Conservation (phyloP, 2,329 filamentous ascomycete genomes). For the Penicillium expansum region DNA sequence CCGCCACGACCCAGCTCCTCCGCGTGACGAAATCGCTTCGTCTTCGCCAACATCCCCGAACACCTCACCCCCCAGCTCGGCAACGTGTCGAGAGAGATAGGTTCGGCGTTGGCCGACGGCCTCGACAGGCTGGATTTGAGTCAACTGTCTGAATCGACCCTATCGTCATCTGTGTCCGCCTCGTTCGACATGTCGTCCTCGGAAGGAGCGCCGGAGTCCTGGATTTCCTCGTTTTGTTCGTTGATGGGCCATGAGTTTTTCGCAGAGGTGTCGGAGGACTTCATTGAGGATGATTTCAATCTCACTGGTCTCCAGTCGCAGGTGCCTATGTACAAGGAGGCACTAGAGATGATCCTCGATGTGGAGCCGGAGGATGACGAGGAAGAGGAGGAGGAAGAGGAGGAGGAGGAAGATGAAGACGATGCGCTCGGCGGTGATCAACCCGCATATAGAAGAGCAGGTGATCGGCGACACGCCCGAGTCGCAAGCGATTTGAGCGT, state of each 20-base stretch:
- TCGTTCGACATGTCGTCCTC: slow-evolving; percentile 47
- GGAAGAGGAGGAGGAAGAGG: slow-evolving; percentile 63
- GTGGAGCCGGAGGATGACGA: slow-evolving; percentile 90
- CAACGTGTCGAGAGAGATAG: slow-evolving; percentile 48
- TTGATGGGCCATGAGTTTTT: slow-evolving; percentile 98
- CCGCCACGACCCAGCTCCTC: slow-evolving; percentile 1
- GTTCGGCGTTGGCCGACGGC: slow-evolving; percentile 48
- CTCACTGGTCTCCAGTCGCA: slow-evolving; percentile 91
- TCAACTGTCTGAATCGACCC: slow-evolving; percentile 46
- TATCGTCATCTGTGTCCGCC: slow-evolving; percentile 38
- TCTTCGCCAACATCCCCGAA: slow-evolving; percentile 17
- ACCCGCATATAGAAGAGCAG: slow-evolving; percentile 48
- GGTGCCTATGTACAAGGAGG: slow-evolving; percentile 98
- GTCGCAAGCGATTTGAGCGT: slow-evolving; percentile 91
- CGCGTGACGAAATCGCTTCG: slow-evolving; percentile 23
- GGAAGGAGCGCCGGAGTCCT: slow-evolving; percentile 69
- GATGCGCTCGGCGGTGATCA: slow-evolving; percentile 61
- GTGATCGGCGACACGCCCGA: slow-evolving; percentile 74
- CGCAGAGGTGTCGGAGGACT: slow-evolving; percentile 96
- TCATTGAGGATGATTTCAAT: slow-evolving; percentile 99
- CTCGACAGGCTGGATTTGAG: slow-evolving; percentile 48
- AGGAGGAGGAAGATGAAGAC: slow-evolving; percentile 68
- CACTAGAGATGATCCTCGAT: slow-evolving; percentile 97
- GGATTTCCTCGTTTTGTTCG: slow-evolving; percentile 97
- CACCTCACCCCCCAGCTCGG: slow-evolving; percentile 26